Conservation (phyloP, 441 rosid species). For the Manihot esculenta region DNA sequence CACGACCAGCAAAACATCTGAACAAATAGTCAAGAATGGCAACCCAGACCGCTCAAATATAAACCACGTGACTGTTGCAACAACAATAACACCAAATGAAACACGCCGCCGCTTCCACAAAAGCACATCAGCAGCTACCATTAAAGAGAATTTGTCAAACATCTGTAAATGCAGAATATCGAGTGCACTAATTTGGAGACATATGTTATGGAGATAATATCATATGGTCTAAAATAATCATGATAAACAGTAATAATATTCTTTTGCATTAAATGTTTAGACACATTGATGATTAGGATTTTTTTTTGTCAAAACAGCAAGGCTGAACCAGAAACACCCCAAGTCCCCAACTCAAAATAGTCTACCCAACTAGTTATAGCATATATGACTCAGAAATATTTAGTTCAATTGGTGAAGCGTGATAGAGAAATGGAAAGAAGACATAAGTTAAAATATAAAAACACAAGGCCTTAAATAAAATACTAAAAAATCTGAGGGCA, state of each 20-base stretch:
- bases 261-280: not conserved
- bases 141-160: slow-evolving; percentile 19
- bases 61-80: slow-evolving; percentile 83
- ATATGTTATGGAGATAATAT: not conserved
- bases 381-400: not conserved
- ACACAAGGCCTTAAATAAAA: not conserved
- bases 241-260: not conserved
- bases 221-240: not conserved
- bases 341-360: not conserved
- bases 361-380: not conserved
- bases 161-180: not conserved
- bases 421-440: not conserved
- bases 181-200: not conserved
- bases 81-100: slow-evolving; percentile 61
- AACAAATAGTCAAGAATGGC: slow-evolving; percentile 74
- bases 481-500: not conserved
- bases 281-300: not conserved
- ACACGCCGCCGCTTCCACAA: slow-evolving; percentile 67
- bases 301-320: not conserved
- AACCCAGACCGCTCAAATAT: slow-evolving; percentile 72
- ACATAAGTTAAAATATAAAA: not conserved
- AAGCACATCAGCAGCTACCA: slow-evolving; percentile 74
- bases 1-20: slow-evolving; percentile 67
- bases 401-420: slow-evolving; percentile 14
- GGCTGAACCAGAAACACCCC: not conserved